These are phyloP conservation scores for Calocybe indica DNA, from an alignment of 768 basidiomycete genomes.

Conservation along the genomic window DNA sequence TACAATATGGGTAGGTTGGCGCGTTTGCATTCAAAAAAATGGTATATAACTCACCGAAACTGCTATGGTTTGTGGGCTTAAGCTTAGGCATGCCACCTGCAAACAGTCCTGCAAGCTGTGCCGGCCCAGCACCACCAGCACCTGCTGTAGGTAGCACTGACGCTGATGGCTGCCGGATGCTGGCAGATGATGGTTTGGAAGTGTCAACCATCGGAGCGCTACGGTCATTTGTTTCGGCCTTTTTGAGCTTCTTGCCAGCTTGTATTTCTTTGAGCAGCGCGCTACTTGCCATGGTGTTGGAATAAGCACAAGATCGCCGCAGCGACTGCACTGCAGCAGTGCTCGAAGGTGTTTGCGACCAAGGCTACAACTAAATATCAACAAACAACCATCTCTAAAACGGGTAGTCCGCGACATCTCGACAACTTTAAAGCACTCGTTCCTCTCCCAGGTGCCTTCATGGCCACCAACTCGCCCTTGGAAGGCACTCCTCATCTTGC, in stretches of 20 bases:
- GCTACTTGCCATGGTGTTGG: conserved; percentile 48
- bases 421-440: background rate
- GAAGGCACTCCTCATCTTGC: conserved; percentile 28
- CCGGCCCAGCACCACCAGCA: conserved; percentile 41
- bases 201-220: conserved; percentile 60
- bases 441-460: conserved; percentile 7
- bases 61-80: conserved; percentile 68
- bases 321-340: too few species aligned
- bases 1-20: conserved; percentile 1
- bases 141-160: conserved; percentile 15
- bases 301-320: background rate
- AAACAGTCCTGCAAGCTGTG: conserved; percentile 81
- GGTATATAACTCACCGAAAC: conserved; percentile 37
- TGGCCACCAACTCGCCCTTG: conserved; percentile 29
- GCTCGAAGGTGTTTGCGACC: background rate
- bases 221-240: conserved; percentile 76
- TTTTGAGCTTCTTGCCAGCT: conserved; percentile 76
- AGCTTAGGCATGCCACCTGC: conserved; percentile 90
- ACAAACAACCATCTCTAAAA: conserved; percentile 10
- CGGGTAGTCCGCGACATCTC: conserved; percentile 10
- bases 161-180: conserved; percentile 12
- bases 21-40: conserved; percentile 4
- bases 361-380: background rate
- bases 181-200: conserved; percentile 26
- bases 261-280: conserved; percentile 81